Conservation (phyloP, 148 eudicot species). For the Amaranthus cruentus region DNA sequence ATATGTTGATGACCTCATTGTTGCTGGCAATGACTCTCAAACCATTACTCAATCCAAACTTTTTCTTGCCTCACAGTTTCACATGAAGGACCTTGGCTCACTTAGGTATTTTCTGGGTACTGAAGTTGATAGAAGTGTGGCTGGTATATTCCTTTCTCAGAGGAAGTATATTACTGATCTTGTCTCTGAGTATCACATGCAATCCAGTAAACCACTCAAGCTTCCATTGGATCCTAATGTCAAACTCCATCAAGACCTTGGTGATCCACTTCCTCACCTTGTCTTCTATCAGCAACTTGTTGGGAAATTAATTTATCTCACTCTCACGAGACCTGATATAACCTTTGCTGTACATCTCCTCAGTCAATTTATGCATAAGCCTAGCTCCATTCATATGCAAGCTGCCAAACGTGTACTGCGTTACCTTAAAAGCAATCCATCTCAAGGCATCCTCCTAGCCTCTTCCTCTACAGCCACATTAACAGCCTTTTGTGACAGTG, state of each 20-base stretch:
- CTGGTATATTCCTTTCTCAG: background rate
- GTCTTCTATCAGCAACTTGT: background rate
- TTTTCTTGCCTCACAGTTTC: background rate
- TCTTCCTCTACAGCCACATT: background rate
- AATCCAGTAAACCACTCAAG: background rate
- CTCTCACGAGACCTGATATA: conserved; percentile 5
- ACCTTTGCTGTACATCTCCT: background rate
- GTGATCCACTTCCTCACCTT: background rate
- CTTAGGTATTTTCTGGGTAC: background rate
- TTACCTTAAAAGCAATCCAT: background rate
- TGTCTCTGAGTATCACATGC: background rate
- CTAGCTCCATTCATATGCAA: background rate
- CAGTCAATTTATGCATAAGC: background rate
- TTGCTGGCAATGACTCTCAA: background rate
- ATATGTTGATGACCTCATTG: background rate
- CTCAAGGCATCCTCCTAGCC: background rate
- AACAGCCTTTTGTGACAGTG: background rate
- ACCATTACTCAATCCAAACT: background rate
- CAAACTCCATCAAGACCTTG: background rate
- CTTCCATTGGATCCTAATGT: background rate
- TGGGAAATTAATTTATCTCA: background rate
- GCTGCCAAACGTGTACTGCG: background rate
- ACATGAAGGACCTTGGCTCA: background rate
- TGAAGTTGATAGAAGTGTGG: background rate
- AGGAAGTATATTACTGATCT: conserved; percentile 1